Base-by-base conservation (phyloP, 768 basidiomycete species). In the Kwoniella newhampshirensis region DNA sequence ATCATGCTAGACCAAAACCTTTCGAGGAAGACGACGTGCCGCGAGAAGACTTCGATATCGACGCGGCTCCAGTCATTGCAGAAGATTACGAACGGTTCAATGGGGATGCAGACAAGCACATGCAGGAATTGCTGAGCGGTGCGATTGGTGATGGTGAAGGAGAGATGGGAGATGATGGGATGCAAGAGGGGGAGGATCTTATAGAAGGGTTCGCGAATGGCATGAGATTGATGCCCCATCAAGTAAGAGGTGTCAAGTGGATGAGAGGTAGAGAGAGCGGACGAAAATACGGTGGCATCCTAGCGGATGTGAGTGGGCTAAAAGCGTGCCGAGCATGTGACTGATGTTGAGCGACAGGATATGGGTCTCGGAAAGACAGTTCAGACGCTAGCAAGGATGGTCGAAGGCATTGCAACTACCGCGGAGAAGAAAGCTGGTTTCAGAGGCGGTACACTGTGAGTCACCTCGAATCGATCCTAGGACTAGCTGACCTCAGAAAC, bases 331-430 rank as follows among this genome's bases (percentile, higher is more conserved):
- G 15, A 18, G 42, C 13, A 21, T 9, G 26, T 18, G 37, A 50
- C 40, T 51, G 18, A 27, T 15, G 11, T 18, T 39, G 26, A 45
- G 55, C 43, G 48, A 21, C 18, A 75, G 74, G 75, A 77, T 57
- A 78, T 76, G 77, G 75, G 75, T 20, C 60, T 78, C 15, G 77
- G 77, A 1, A 77, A 79, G 78, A 99, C 96, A 0, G 88, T 97
- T 21, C 94, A 98, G 69, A 88, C 89, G 0, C 79, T 98, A 12
- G 82, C 87, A 0, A 84, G 91, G 1, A 93, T 99, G 39, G 85
- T 90, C 0, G 90, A 92, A 53, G 88, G 89, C 0, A 81, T 83
- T 3, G 83, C 88, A 7, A 83, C 80, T 18, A 84, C 85, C 59
- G 81, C 82, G 4, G 89, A 94, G 66, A 82, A 80, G 61, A 81